A percentile compares a stretch with the other conserved stretches of the same genome.
Conservation (phyloP, 2,329 filamentous ascomycete species). For the Pestalotiopsis sp. region DNA sequence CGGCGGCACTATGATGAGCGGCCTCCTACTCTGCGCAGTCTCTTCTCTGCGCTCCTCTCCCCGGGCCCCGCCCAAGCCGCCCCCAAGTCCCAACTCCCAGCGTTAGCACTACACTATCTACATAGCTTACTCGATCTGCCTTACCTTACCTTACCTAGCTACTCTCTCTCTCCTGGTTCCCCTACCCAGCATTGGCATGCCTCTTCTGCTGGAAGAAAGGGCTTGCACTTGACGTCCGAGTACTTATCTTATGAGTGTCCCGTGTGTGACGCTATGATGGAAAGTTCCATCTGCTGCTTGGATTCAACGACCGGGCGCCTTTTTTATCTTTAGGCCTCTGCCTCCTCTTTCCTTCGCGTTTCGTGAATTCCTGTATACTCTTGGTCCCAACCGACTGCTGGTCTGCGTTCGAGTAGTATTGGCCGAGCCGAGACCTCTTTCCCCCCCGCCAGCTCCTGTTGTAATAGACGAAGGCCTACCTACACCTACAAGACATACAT, state of each 20-base stretch:
- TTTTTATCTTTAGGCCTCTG: background rate
- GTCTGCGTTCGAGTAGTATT: background rate
- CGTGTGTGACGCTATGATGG: constrained; percentile 9
- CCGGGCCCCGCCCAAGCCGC: background rate
- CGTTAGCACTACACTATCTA: background rate
- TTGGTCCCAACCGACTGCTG: background rate
- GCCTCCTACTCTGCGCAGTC: background rate
- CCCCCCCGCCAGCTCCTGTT: background rate
- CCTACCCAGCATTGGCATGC: background rate
- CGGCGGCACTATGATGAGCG: constrained; percentile 10
- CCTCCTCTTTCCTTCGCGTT: background rate
- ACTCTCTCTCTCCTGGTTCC: background rate
- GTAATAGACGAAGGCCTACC: background rate
- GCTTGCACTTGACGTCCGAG: background rate
- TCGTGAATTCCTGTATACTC: background rate
- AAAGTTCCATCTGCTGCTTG: background rate
- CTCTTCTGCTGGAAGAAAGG: background rate
- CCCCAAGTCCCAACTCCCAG: background rate
- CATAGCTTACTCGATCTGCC: too few relatives aligned
- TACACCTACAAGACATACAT: background rate
- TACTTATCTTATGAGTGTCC: background rate
- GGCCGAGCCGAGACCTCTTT: background rate
- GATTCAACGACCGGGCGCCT: background rate
- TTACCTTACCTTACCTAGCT: too few relatives aligned
- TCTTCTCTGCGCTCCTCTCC: background rate